Base-by-base conservation (phyloP, 1,284 basidiomycete species). In the Ustilago xerochloae region DNA sequence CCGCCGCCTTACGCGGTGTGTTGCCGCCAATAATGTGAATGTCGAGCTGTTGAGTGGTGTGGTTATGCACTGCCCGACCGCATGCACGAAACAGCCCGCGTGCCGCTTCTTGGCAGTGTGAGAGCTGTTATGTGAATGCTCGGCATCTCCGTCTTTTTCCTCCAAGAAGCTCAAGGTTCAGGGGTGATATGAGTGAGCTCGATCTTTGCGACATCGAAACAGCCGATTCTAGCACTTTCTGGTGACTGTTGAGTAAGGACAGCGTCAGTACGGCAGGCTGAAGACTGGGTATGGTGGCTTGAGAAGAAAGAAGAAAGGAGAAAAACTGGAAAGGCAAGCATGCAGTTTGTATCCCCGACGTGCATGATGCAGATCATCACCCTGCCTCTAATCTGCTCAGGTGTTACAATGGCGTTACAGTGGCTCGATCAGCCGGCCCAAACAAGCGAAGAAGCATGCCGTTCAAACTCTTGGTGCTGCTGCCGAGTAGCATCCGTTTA, bases 301-400 rank as follows among this genome's bases (percentile, higher is more conserved):
- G 7, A 20, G 24, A 22, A 10, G 10, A 8, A 43, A 4, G 6
- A 16, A 47, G 10, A 24, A 0, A 29, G 16, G 45, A 47, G 18
- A 30, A 8, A 28, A 30, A 16, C 13, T n/a, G 18, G 13, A 30
- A 28, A 47, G 15, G 15, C 12, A 30, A 30, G n/a, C n/a, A 35
- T 45, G 35, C 46, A 38, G 38, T 46, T 22, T 28, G 32, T 29
- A 16, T 51, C 39, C 10, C 63, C 63, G 63, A 66, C 63, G 52
- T 60, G 63, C 63, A 66, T 59, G 22, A 54, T 60, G 63, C 56
- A 65, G 48, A 24, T 29, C 45, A 47, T 9, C 43, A 47, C 47
- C 43, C 52, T 26, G 29, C 41, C 18, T 47, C 18, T 7, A n/a
- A 16, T n/a, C 16, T 35, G 33, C 16, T 35, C 33, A 35, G n/a